A percentile compares a stretch with the other conserved stretches of the same genome.
These are phyloP conservation scores for Suillus americanus DNA, from an alignment of 768 basidiomycete genomes.

Conservation along the genomic window DNA sequence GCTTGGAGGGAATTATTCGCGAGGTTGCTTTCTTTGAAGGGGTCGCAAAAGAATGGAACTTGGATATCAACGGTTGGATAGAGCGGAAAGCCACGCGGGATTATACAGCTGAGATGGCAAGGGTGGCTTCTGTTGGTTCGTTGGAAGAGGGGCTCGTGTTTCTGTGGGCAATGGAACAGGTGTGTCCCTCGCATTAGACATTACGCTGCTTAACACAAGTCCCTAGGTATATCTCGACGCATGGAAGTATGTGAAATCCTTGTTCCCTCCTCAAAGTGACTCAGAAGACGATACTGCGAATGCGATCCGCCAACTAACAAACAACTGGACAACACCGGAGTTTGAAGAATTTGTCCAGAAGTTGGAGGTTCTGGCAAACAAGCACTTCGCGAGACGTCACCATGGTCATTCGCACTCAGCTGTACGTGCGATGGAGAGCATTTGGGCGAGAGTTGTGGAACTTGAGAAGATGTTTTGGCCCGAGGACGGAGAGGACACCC, in stretches of 20 bases:
- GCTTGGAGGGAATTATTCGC: constrained; percentile 57
- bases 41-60: constrained; percentile 41
- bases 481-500: constrained; percentile 35
- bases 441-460: constrained; percentile 60
- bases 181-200: constrained; percentile 22
- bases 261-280: constrained; percentile 7
- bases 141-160: constrained; percentile 69
- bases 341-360: constrained; percentile 54
- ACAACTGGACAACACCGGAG: constrained; percentile 60
- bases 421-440: constrained; percentile 39
- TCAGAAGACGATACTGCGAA: constrained; percentile 16
- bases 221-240: constrained; percentile 66
- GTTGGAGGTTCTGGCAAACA: constrained; percentile 48
- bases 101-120: constrained; percentile 72
- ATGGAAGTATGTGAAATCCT: constrained; percentile 51
- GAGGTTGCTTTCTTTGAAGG: constrained; percentile 63
- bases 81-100: constrained; percentile 63
- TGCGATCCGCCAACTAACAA: constrained; percentile 49
- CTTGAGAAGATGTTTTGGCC: constrained; percentile 67
- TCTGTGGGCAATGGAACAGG: constrained; percentile 81
- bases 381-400: constrained; percentile 18
- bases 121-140: constrained; percentile 42
- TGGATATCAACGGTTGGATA: constrained; percentile 48
- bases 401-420: constrained; percentile 10
- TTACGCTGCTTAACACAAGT: not conserved